Percentiles rank a stretch among this genome's conserved stretches.
These are phyloP conservation scores for Calonectria ilicicola DNA, from an alignment of 2,329 filamentous ascomycete species.

Conservation along the genomic window DNA sequence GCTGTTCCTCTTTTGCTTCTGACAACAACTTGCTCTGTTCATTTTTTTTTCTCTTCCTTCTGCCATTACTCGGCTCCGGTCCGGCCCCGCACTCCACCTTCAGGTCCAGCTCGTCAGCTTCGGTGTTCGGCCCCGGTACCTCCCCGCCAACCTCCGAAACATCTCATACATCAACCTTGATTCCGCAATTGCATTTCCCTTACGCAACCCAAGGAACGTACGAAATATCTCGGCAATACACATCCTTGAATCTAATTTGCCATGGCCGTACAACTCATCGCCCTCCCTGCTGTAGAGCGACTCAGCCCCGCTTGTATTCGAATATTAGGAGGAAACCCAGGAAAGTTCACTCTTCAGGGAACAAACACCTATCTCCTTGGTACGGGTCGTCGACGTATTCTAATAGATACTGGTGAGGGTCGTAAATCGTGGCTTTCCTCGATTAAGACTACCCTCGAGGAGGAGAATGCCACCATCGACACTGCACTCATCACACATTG, in stretches of 20 bases:
- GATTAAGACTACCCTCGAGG: conserved; percentile 72
- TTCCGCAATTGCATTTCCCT: not conserved
- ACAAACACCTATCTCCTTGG: conserved; percentile 97
- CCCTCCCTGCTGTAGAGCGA: conserved; percentile 80
- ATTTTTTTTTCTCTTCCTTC: not conserved
- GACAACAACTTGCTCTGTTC: no score
- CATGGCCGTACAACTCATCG: conserved; percentile 72
- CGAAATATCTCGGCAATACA: not conserved
- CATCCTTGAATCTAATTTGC: not conserved
- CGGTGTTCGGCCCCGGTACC: conserved; percentile 3
- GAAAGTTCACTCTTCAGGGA: conserved; percentile 81
- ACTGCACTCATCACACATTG: conserved; percentile 87
- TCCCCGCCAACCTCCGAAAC: not conserved
- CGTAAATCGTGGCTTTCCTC: conserved; percentile 77
- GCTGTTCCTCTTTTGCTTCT: not conserved
- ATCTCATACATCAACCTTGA: not conserved
- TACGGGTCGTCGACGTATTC: conserved; percentile 76
- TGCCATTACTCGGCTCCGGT: not conserved
- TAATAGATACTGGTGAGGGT: conserved; percentile 93
- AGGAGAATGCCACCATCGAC: conserved; percentile 77
- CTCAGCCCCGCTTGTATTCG: conserved; percentile 84
- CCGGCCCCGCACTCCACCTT: conserved; percentile 16
- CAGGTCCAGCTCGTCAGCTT: not conserved
- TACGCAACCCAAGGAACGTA: not conserved
- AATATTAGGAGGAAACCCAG: conserved; percentile 90